A percentile compares a stretch with the other conserved stretches of the same genome.
Conservation (phyloP, 345 rosid genomes). For the Euphorbia tirucalli region DNA sequence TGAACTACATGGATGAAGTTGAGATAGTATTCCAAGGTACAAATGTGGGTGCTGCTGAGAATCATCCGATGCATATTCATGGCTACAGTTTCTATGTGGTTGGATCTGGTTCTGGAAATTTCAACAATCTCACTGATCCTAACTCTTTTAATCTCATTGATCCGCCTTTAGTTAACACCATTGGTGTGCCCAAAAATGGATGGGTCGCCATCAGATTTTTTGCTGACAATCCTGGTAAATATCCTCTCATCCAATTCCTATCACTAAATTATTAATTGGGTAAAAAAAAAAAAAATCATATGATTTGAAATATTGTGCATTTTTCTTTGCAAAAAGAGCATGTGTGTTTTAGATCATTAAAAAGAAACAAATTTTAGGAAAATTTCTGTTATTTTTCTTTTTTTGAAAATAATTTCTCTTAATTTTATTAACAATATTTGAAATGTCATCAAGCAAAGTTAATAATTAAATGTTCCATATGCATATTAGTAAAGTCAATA, state of each 20-base stretch:
- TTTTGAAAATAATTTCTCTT: too few relatives aligned
- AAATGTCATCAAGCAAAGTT: too few relatives aligned
- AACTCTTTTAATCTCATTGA: conserved; percentile 31
- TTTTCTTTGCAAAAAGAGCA: too few relatives aligned
- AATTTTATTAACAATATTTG: too few relatives aligned
- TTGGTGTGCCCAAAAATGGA: conserved; percentile 22
- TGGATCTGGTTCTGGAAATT: conserved; percentile 38
- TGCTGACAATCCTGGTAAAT: conserved; percentile 18
- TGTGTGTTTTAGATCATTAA: too few relatives aligned
- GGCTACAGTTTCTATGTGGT: conserved; percentile 47
- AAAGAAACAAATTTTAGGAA: too few relatives aligned
- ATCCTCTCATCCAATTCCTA: neutral
- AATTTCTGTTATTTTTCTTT: too few relatives aligned
- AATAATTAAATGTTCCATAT: too few relatives aligned
- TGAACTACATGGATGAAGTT: conserved; percentile 34
- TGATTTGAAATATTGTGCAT: too few relatives aligned
- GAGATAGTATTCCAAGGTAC: conserved; percentile 49
- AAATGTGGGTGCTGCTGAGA: conserved; percentile 20
- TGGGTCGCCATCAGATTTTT: conserved; percentile 19
- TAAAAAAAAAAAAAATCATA: too few relatives aligned
- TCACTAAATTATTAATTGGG: too few relatives aligned
- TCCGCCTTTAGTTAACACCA: conserved; percentile 40
- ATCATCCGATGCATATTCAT: conserved; percentile 50
- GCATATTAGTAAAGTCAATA: too few relatives aligned
- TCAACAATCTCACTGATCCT: conserved; percentile 25